Evolutionary conservation across 306 rosid genomes (phyloP).

Genomic region (Potentilla sterilis): DNA sequence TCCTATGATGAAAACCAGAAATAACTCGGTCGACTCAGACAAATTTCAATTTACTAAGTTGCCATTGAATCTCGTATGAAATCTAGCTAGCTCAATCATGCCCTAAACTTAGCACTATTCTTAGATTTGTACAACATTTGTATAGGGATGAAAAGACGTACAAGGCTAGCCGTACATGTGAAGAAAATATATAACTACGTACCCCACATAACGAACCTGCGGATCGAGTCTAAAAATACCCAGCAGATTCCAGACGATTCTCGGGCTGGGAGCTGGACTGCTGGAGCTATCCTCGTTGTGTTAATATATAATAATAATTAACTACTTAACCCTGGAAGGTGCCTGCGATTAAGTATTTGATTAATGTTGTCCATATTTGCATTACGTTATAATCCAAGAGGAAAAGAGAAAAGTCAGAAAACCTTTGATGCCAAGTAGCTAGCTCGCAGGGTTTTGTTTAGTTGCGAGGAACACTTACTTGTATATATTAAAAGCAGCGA

Average conservation of each 20-base stretch:
- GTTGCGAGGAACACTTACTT: not conserved
- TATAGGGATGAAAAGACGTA: no score
- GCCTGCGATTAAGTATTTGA: not conserved
- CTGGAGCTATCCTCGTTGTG: no score
- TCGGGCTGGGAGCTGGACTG: not conserved
- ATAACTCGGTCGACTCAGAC: no score
- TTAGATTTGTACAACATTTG: no score
- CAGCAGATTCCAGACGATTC: not conserved
- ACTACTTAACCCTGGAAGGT: not conserved
- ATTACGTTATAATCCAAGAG: not conserved
- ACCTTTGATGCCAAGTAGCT: not conserved
- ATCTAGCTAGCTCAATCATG: no score
- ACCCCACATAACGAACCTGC: no score
- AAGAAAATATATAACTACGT: not conserved
- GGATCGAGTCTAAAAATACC: not conserved
- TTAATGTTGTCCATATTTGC: not conserved
- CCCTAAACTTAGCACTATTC: no score
- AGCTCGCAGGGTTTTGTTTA: not conserved
- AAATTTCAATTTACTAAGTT: no score
- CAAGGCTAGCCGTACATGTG: not conserved
- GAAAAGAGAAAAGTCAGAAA: not conserved
- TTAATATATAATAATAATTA: no score
- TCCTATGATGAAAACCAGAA: no score
- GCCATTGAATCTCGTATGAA: no score
- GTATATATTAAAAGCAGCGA: not conserved